Base-by-base conservation (phyloP, 306 rosid species). In the Cucumis melo region DNA sequence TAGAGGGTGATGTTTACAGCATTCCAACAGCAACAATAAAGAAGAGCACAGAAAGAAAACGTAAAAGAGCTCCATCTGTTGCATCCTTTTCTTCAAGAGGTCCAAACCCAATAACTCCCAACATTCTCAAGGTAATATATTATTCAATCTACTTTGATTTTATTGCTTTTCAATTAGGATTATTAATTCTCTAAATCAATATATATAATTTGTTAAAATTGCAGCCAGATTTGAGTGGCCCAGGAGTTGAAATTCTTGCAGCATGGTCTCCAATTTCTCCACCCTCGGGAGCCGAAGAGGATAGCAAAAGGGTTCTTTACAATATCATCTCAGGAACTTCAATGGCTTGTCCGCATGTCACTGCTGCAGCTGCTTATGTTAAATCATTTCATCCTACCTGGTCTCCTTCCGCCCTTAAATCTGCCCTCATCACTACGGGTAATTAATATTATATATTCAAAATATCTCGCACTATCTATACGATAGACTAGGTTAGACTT, bases 321-420 rank as follows among this genome's bases (percentile, higher is more conserved):
- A 84, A 44, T 16, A 42, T 84, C 8, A 13, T 32, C 0, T 75
- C 83, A 0, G 83, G 85, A 24, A 84, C 85, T 20, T 84, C 87
- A 46, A 81, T 82, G 84, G 15, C 85, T 79, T 76, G 78, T 21
- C 87, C 82, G 1, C 85, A 85, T 23, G 78, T 17, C 34, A 59
- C 83, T 13, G 80, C 84, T 10, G 84, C 42, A 7, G 88, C 82
- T 20, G 85, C 83, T 9, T 81, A 84, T 54, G 80, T 82, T 27
- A 85, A 85, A 39, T 20, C 81, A 0, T 78, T 82, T 24, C 80
- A 80, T 57, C 84, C 81, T 5, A 46, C 78, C 39, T 82, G 86
- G 86, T 85, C 88, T 32, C 84, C 85, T 4, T 32, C 83, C 0
- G 83, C 87, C 11, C 74, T 84, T 21, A 79, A 73, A 67, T 84